Base-by-base conservation (phyloP, 257 asterid genomes). In the Solanum sejunctum region DNA sequence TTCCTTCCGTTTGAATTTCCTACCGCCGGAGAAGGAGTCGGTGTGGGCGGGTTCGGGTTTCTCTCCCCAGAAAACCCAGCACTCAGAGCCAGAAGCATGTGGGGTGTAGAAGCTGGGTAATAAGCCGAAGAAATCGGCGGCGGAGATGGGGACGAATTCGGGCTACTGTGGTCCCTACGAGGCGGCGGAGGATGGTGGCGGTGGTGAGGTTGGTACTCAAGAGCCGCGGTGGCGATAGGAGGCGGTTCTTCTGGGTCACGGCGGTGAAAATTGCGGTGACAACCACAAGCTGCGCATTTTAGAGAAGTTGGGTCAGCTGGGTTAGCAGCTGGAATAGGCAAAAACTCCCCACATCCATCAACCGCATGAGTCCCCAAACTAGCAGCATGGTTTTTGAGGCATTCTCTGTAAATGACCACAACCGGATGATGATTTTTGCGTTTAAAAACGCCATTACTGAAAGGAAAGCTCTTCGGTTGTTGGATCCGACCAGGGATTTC, bases 221-320 rank as follows among this genome's bases (percentile, higher is more conserved):
- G 90, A 10, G 94, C 93, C 1, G 96, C 89, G 6, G 88, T 61
- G 20, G 94, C 81, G 84, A 77, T 84, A 0, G 94, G 90, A 5
- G 88, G 92, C 0, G 87, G 89, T 5, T 93, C 98, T 8, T 95
- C 98, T 0, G 98, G 96, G 78, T 96, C 98, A 1, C 98, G 97
- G 87, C 99, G 98, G 91, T 96, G 99, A 93, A 96, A 96, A 78
- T 93, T 96, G 21, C 99, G 97, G 92, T 96, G 99, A 88, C 99
- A 96, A 1, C 98, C 98, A 84, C 99, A 96, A 3, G 97, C 99
- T n/a, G 99, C 98, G 91, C 99, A 96, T 90, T 92, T 95, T 3
- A 96, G 92, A 13, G 98, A 93, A n/a, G 99, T 91, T 52, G 99
- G 98, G 85, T 95, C 97, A 26, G 92, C 67, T n/a, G 97, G 92